Evolutionary conservation across 768 basidiomycete species (phyloP), one percentile per base, ranked within the genome.

Genomic region (Gyrodon lividus): DNA sequence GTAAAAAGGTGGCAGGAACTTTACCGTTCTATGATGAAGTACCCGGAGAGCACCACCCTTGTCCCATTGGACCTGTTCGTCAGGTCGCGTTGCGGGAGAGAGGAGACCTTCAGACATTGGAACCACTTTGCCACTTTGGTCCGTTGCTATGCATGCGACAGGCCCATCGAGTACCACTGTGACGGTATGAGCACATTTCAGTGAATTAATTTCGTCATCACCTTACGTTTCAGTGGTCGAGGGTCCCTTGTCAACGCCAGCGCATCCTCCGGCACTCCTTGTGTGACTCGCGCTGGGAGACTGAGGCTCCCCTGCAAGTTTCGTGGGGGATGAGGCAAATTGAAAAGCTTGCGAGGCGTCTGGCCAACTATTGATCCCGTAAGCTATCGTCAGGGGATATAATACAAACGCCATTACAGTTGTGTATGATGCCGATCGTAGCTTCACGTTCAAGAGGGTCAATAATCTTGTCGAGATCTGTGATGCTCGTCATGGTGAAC

Each of bases 351-450:
- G 23, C 84, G 78, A 9, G 94, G 94, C 0, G 94, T 96, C 71
- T 96, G 93, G 13, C 94, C 94, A 58, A 97, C 89, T 92, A 56
- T 26, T 43, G 24, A 17, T 24, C 23, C 12, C 9, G 42, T 57
- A 2, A 61, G 48, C 28, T 10, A 28, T 22, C 12, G 42, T 16
- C 37, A 50, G 19, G 39, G 31, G 10, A 20, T 4, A 34, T 13
- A 26, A 17, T 28, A 13, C 40, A 6, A 44, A 28, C 13, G n/a
- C 63, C 79, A 34, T 61, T 59, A 90, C 91, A 98, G 56, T 96
- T 96, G 67, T 96, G 93, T 43, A 97, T 95, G 50, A 95, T 96
- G 2, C 93, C 93, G 17, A 95, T 89, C 6, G 92, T 92, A 0
- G 95, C 94, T 61, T 93, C 92, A 31, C 89, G 81, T 70, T 98